These are phyloP conservation scores for Debaryomyces subglobosus DNA, from an alignment of 1,139 yeast genomes.

Conservation along the genomic window DNA sequence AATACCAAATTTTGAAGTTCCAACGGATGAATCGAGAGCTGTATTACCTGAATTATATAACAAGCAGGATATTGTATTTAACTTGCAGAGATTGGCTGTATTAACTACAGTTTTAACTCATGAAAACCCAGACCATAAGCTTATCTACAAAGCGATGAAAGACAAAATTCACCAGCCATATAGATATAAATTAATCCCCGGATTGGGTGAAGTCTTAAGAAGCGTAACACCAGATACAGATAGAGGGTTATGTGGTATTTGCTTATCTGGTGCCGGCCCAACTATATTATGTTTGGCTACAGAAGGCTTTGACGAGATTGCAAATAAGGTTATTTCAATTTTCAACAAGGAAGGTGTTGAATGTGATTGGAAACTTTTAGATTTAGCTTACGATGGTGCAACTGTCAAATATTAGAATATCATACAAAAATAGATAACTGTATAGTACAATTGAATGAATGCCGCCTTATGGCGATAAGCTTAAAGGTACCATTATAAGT, in stretches of 20 bases:
- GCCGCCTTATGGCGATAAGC: not conserved
- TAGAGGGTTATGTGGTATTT: slow-evolving; percentile 88
- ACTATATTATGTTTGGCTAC: slow-evolving; percentile 94
- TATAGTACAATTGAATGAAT: not conserved
- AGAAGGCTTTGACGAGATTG: slow-evolving; percentile 81
- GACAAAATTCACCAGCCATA: slow-evolving; percentile 96
- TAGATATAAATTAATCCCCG: slow-evolving; percentile 88
- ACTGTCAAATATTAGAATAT: slow-evolving; percentile 24
- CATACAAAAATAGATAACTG: slow-evolving; percentile 2
- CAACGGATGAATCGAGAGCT: slow-evolving; percentile 88
- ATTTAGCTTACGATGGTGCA: slow-evolving; percentile 89
- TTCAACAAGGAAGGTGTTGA: slow-evolving; percentile 68
- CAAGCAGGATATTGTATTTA: slow-evolving; percentile 85
- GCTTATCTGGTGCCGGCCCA: slow-evolving; percentile 98
- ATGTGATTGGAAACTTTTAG: slow-evolving; percentile 82
- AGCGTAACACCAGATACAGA: slow-evolving; percentile 80
- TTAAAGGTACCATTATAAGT: not conserved
- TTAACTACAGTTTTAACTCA: slow-evolving; percentile 77
- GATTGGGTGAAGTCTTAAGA: slow-evolving; percentile 78
- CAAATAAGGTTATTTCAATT: slow-evolving; percentile 68
- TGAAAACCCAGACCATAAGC: slow-evolving; percentile 76
- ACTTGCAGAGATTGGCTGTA: slow-evolving; percentile 58
- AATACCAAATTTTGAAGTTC: slow-evolving; percentile 91
- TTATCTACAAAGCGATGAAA: slow-evolving; percentile 94
- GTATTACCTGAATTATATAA: slow-evolving; percentile 83